Base-by-base conservation (phyloP, 2,329 filamentous ascomycete species). In the Curvularia spicifera region DNA sequence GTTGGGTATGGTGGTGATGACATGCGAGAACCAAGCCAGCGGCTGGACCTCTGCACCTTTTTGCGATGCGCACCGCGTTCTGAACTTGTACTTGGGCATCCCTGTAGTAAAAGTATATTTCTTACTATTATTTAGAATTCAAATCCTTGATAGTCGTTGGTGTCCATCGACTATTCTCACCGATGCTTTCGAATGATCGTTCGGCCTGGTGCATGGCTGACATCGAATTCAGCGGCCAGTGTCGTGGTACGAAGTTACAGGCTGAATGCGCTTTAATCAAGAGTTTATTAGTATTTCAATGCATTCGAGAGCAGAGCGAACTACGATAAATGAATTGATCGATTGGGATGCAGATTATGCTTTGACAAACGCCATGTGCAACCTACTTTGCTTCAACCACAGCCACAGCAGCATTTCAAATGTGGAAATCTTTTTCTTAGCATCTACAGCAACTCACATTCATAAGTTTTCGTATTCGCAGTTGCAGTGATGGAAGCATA, bases 1-100 rank as follows among this genome's bases (percentile, higher is more conserved):
- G 20, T n/a, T 39, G 29, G 26, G 13, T n/a, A 20, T 42, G 39
- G 53, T 40, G 18, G n/a, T 53, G 40, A 37, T 45, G 45, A 51
- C 46, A 51, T 44, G 13, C 8, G 50, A 29, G 46, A 28, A 51
- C 37, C 46, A 22, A 26, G 22, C 5, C 9, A 20, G 3, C 12
- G 3, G 24, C 39, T 35, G 12, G 33, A 35, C 5, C 6, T n/a
- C 15, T n/a, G 13, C 33, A 12, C 3, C 12, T 35, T 37, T 37
- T 37, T 12, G 33, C 6, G 12, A 35, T 35, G 13, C 33, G 3
- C 13, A n/a, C n/a, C 6, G 9, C 35, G 8, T 18, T 9, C 15
- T 7, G n/a, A 18, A 15, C 15, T 18, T 18, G 15, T 5, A 37
- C 18, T 18, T 37, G 15, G 6, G 2, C 2, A 35, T n/a, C 15